Evolutionary conservation across 345 rosid species (phyloP).

Genomic region (Chamaenerion angustifolium): DNA sequence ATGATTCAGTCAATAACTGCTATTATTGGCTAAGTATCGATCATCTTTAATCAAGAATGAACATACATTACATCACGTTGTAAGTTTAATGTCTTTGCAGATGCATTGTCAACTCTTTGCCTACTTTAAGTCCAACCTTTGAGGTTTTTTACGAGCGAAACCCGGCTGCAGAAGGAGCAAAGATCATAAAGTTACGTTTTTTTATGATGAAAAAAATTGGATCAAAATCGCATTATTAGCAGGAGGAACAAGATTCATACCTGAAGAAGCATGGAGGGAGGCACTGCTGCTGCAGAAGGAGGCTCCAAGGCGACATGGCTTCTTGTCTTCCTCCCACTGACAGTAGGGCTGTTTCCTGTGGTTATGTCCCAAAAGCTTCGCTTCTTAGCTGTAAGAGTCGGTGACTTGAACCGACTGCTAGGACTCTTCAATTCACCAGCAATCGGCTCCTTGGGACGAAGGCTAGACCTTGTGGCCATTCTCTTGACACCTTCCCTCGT

Average conservation of each 20-base stretch:
- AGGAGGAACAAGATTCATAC: constrained; percentile 14
- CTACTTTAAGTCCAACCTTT: constrained; percentile 11
- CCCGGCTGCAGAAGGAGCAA: constrained; percentile 60
- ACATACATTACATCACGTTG: no score
- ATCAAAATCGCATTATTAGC: constrained; percentile 11
- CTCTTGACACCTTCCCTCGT: constrained; percentile 30
- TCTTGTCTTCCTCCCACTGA: constrained; percentile 64
- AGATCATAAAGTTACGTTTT: constrained; percentile 4
- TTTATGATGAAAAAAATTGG: neutral
- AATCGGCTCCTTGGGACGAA: constrained; percentile 43
- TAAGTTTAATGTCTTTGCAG: no score
- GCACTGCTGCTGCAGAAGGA: constrained; percentile 14
- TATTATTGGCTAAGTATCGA: no score
- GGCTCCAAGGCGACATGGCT: constrained; percentile 45
- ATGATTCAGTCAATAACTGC: no score
- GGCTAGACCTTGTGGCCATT: constrained; percentile 43
- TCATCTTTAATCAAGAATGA: neutral
- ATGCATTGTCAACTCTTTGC: neutral
- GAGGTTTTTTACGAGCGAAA: constrained; percentile 54
- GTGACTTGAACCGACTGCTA: constrained; percentile 66
- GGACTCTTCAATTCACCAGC: constrained; percentile 58
- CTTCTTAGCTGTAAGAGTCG: constrained; percentile 56
- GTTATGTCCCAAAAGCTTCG: constrained; percentile 90
- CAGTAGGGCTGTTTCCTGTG: constrained; percentile 58
- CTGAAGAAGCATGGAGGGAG: constrained; percentile 93